These are phyloP conservation scores for Tulasnella calospora DNA, from an alignment of 768 basidiomycete species.

Conservation along the genomic window DNA sequence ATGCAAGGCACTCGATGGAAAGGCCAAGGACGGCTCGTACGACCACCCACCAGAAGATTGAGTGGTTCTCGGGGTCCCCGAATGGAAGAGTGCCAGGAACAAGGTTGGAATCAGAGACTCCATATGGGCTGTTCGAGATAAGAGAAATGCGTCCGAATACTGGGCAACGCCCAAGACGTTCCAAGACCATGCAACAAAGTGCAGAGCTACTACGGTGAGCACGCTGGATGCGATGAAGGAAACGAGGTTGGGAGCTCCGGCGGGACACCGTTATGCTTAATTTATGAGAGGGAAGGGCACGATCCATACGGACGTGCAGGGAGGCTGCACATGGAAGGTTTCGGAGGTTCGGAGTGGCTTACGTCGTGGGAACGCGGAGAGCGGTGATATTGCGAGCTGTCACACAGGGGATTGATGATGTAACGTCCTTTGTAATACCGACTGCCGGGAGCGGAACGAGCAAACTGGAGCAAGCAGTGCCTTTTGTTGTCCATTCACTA, in stretches of 20 bases:
- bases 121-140: neutral
- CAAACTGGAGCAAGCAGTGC: neutral
- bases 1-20: neutral
- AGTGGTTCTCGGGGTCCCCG: neutral
- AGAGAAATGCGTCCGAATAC: neutral
- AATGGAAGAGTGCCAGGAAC: neutral
- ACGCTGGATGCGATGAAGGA: neutral
- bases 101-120: neutral
- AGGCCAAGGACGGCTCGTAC: neutral
- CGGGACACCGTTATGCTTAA: neutral
- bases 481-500: neutral
- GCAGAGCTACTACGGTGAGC: neutral
- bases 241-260: neutral
- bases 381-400: neutral
- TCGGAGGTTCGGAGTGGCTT: slow-evolving; percentile 2
- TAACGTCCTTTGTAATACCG: neutral
- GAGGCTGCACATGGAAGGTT: neutral
- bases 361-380: neutral
- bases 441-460: neutral
- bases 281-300: neutral
- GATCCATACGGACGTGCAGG: neutral
- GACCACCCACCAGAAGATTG: neutral
- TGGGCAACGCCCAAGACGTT: neutral
- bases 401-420: neutral
- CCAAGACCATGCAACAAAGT: neutral